phyloP scores from a whole-genome alignment of 2,329 filamentous ascomycete genomes.

The Clonostachys rhizophaga region DNA sequence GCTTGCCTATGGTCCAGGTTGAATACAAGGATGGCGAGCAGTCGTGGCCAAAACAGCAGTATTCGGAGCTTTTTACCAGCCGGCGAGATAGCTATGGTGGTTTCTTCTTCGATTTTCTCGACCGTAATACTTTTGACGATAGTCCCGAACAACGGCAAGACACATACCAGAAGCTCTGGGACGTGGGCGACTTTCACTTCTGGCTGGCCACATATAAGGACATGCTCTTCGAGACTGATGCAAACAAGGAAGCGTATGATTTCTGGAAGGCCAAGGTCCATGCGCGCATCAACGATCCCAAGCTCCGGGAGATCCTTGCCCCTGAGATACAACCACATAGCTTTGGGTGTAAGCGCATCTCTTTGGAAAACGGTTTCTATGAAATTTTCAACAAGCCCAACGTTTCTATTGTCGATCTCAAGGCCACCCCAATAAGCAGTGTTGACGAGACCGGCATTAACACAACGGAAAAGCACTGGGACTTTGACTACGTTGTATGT shows the following conservation, averaged over 20 bases:
- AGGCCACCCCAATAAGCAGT: constrained; percentile 30
- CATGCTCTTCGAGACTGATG: constrained; percentile 28
- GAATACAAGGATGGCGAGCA: constrained; percentile 24
- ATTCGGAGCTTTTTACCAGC: constrained; percentile 1
- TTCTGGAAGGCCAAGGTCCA: constrained; percentile 42
- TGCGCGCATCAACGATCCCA: constrained; percentile 35
- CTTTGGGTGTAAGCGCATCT: constrained; percentile 39
- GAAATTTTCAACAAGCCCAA: constrained; percentile 39
- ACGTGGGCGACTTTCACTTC: constrained; percentile 38
- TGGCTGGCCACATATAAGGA: constrained; percentile 42
- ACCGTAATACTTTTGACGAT: constrained; percentile 4
- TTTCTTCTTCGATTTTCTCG: constrained; percentile 1
- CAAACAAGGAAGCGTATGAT: constrained; percentile 38
- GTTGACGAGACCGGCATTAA: constrained; percentile 32
- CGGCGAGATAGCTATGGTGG: neutral
- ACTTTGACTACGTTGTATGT: constrained; percentile 15
- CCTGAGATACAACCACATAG: constrained; percentile 36
- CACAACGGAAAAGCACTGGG: constrained; percentile 23
- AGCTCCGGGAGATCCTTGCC: constrained; percentile 36
- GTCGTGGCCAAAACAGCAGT: too few species aligned
- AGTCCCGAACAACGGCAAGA: constrained; percentile 33
- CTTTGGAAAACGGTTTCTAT: constrained; percentile 42
- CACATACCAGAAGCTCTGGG: constrained; percentile 36
- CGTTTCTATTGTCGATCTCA: constrained; percentile 42
- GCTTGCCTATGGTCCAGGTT: constrained; percentile 51